Percentiles rank a stretch among this genome's conserved stretches.
phyloP scores from a whole-genome alignment of 306 rosid species.

The Ceratonia siliqua region DNA sequence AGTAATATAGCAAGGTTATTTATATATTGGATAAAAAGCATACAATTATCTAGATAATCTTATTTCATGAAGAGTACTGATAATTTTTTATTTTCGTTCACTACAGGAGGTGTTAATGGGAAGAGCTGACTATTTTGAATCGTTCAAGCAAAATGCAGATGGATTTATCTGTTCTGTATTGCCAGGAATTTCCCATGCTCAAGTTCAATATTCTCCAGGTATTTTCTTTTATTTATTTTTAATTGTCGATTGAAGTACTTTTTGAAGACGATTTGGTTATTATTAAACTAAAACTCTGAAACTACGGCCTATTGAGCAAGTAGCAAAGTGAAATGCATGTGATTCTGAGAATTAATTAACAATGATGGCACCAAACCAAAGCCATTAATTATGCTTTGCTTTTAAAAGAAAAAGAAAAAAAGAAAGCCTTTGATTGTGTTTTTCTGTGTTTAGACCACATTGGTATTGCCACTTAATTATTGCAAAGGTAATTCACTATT shows the following conservation, averaged over 20 bases:
- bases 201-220: slow-evolving; percentile 98
- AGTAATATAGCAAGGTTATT: too few species aligned
- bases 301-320: background rate
- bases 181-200: slow-evolving; percentile 90
- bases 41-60: too few species aligned
- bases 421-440: slow-evolving; percentile 39
- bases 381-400: slow-evolving; percentile 41
- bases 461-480: slow-evolving; percentile 32
- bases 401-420: background rate
- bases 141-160: slow-evolving; percentile 88
- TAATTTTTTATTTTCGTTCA: background rate
- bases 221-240: too few species aligned
- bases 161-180: slow-evolving; percentile 80
- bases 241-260: too few species aligned
- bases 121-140: slow-evolving; percentile 75
- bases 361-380: slow-evolving; percentile 22
- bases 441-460: background rate
- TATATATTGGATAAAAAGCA: too few species aligned
- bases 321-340: slow-evolving; percentile 24
- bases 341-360: slow-evolving; percentile 5
- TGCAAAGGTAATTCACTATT: background rate
- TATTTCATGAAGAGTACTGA: too few species aligned
- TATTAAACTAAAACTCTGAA: too few species aligned
- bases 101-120: slow-evolving; percentile 92
- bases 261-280: too few species aligned